A percentile compares a stretch with the other conserved stretches of the same genome.
Conservation (phyloP, 345 rosid genomes). For the Reutealis trisperma region DNA sequence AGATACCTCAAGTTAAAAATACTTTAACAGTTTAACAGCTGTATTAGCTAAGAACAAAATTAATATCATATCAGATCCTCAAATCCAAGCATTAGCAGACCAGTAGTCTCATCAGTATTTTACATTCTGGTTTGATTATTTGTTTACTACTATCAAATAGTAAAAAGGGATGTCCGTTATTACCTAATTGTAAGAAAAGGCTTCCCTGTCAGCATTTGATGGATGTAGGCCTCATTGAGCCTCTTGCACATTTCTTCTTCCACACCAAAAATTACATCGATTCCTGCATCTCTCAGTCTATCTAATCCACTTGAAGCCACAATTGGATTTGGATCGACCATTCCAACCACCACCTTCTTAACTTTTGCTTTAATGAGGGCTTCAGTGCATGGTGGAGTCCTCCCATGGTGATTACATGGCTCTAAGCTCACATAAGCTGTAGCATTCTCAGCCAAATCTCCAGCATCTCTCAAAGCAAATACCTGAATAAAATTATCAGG, state of each 20-base stretch:
- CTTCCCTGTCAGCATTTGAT: slow-evolving; percentile 65
- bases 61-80: not conserved
- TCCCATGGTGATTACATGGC: slow-evolving; percentile 88
- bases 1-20: slow-evolving; percentile 13
- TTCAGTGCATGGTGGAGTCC: slow-evolving; percentile 93
- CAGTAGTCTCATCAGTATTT: not conserved
- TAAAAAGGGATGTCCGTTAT: not conserved
- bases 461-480: slow-evolving; percentile 84
- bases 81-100: not conserved
- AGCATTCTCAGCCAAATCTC: slow-evolving; percentile 70
- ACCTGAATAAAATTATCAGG: slow-evolving; percentile 45
- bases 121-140: not conserved
- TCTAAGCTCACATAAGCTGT: slow-evolving; percentile 91
- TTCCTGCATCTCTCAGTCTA: slow-evolving; percentile 64
- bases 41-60: not conserved
- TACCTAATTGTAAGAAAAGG: slow-evolving; percentile 79
- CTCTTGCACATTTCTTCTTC: slow-evolving; percentile 76
- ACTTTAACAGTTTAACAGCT: not conserved
- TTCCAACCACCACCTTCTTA: slow-evolving; percentile 76
- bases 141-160: not conserved
- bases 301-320: slow-evolving; percentile 75
- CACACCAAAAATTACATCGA: slow-evolving; percentile 63
- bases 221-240: slow-evolving; percentile 75
- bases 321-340: slow-evolving; percentile 89
- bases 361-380: slow-evolving; percentile 82